Percentiles rank a stretch among this genome's conserved stretches.
Conservation (phyloP, 2,329 filamentous ascomycete species). For the Trichoderma oligosporum region DNA sequence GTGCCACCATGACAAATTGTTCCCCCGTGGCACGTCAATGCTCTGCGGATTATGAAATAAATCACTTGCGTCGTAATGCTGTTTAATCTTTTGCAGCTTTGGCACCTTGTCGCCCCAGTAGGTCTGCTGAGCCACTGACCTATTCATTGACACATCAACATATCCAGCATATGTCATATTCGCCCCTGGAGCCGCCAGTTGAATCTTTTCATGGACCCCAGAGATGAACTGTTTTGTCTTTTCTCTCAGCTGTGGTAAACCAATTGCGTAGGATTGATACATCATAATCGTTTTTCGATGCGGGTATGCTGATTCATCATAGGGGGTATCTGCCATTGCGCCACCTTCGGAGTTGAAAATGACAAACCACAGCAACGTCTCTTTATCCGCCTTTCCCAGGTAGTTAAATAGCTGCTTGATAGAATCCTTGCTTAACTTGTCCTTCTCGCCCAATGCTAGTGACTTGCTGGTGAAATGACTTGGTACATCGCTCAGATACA, state of each 20-base stretch:
- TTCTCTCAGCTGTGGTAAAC: conserved; percentile 42
- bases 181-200: conserved; percentile 35
- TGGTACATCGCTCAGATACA: conserved; percentile 46
- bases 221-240: conserved; percentile 49
- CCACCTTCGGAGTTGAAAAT: conserved; percentile 62
- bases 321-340: conserved; percentile 53
- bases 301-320: conserved; percentile 56
- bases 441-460: conserved; percentile 48
- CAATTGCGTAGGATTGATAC: conserved; percentile 59
- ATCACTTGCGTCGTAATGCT: conserved; percentile 49
- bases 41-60: conserved; percentile 59
- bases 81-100: conserved; percentile 47
- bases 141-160: conserved; percentile 50
- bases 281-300: conserved; percentile 63
- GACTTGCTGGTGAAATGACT: conserved; percentile 56
- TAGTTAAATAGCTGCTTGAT: conserved; percentile 52
- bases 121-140: conserved; percentile 41
- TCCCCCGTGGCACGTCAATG: conserved; percentile 27
- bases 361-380: conserved; percentile 55
- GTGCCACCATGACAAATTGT: background rate
- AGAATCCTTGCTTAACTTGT: conserved; percentile 43
- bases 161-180: conserved; percentile 60
- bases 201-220: conserved; percentile 47
- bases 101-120: conserved; percentile 56
- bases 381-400: conserved; percentile 46